Conservation (phyloP, 2,329 filamentous ascomycete species). For the Neopestalotiopsis sp. region DNA sequence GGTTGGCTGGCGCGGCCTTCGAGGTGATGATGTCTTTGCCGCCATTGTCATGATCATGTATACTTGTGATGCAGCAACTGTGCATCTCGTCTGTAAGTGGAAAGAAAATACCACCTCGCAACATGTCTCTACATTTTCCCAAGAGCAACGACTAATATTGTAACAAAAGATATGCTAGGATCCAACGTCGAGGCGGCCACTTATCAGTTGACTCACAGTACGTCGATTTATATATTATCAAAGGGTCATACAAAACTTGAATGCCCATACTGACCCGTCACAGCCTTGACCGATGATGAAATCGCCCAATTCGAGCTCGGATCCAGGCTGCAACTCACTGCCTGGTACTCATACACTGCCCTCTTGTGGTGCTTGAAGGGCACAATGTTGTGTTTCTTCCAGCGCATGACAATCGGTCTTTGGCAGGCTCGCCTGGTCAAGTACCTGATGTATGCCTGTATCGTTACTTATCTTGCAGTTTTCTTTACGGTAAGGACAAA, state of each 20-base stretch:
- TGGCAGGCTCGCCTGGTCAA: slow-evolving; percentile 13
- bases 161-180: slow-evolving; percentile 29
- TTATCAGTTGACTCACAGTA: slow-evolving; percentile 8
- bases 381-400: slow-evolving; percentile 35
- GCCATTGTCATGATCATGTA: slow-evolving; percentile 12
- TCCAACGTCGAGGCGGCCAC: slow-evolving; percentile 32
- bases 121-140: neutral
- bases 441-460: slow-evolving; percentile 11
- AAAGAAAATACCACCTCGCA: neutral
- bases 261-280: neutral
- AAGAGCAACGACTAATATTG: neutral
- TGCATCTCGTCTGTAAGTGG: slow-evolving; percentile 38
- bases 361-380: slow-evolving; percentile 41
- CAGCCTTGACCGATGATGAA: slow-evolving; percentile 32
- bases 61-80: slow-evolving; percentile 32
- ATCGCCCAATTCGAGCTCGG: slow-evolving; percentile 35
- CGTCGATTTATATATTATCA: neutral
- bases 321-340: slow-evolving; percentile 41
- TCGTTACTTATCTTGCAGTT: slow-evolving; percentile 16
- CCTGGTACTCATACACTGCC: slow-evolving; percentile 45
- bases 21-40: slow-evolving; percentile 37
- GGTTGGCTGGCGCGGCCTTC: slow-evolving; percentile 37
- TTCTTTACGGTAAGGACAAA: slow-evolving; percentile 16
- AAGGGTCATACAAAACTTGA: neutral
- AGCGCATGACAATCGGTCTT: slow-evolving; percentile 31